Base-by-base conservation (phyloP, 2,329 filamentous ascomycete genomes). In the Colletotrichum viniferum region DNA sequence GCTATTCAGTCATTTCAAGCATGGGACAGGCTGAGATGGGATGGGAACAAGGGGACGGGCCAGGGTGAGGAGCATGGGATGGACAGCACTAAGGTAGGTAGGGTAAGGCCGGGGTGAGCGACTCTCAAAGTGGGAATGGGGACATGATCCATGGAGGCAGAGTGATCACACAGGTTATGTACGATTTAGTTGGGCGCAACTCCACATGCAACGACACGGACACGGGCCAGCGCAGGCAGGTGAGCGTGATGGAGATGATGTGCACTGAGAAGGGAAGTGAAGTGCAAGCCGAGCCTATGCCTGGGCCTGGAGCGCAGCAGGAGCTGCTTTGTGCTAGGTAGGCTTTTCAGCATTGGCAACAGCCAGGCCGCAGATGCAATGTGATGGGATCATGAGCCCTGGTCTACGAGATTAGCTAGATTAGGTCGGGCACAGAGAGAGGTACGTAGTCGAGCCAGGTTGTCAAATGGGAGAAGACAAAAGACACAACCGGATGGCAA, bases 161-260 rank as follows among this genome's bases (percentile, higher is more conserved):
- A 48, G 43, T 52, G 43, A 52, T 52, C 60, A 30, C 16, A 86
- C 6, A 89, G 83, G 30, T 86, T 85, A 64, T 56, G 24, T 70
- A 73, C 43, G 55, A 30, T 73, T 61, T 38, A 30, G 66, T 28
- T 7, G 18, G 18, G 10, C 14, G n/a, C 34, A 62, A 62, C 55
- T 66, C 52, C 69, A 32, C 61, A 36, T 65, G 68, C 34, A 58
- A 64, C 58, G 32, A 64, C 43, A 52, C 43, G 43, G 43, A 52
- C 66, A 64, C 66, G 32, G 69, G 62, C 69, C 69, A 74, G 30
- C 55, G 62, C 66, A 28, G 70, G 70, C 56, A 73, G 30, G 52
- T 63, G 34, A 63, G 61, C 32, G 61, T 63, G 21, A 63, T 43
- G 61, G 61, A n/a, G 58, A 32, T 13, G 58, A 62, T 1, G 28